Evolutionary conservation across 768 basidiomycete genomes (phyloP).

Genomic region (Tremella yokohamensis): DNA sequence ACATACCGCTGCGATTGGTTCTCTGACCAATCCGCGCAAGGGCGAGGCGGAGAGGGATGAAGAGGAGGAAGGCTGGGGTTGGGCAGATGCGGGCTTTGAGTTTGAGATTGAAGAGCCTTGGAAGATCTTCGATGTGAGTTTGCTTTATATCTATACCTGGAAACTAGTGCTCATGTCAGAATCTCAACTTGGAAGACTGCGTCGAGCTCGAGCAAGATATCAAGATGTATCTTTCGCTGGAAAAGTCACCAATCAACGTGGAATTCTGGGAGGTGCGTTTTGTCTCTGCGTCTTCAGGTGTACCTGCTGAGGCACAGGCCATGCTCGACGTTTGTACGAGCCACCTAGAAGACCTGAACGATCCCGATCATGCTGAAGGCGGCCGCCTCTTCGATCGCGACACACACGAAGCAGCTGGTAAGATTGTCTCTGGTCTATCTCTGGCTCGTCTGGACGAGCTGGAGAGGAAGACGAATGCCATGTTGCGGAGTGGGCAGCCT

Average conservation of each 20-base stretch:
- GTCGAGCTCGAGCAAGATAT: conserved; percentile 94
- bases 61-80: conserved; percentile 62
- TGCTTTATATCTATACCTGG: conserved; percentile 17
- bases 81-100: conserved; percentile 85
- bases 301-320: conserved; percentile 57
- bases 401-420: conserved; percentile 79
- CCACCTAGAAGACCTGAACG: conserved; percentile 69
- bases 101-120: conserved; percentile 99
- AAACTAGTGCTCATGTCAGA: conserved; percentile 53
- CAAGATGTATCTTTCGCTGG: conserved; percentile 80
- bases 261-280: conserved; percentile 90
- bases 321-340: conserved; percentile 98
- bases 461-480: conserved; percentile 80
- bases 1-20: conserved; percentile 40
- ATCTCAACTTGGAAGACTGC: conserved; percentile 77
- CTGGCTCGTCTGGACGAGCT: conserved; percentile 77
- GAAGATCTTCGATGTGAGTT: conserved; percentile 84
- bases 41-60: conserved; percentile 59
- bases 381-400: conserved; percentile 53
- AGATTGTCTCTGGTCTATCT: conserved; percentile 76
- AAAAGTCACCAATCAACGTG: conserved; percentile 75
- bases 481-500: conserved; percentile 85
- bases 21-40: conserved; percentile 34
- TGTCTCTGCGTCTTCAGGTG: conserved; percentile 9
- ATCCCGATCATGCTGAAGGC: conserved; percentile 47